Evolutionary conservation across 2,329 filamentous ascomycete species (phyloP).

Genomic region (Cucurbitaria berberidis): DNA sequence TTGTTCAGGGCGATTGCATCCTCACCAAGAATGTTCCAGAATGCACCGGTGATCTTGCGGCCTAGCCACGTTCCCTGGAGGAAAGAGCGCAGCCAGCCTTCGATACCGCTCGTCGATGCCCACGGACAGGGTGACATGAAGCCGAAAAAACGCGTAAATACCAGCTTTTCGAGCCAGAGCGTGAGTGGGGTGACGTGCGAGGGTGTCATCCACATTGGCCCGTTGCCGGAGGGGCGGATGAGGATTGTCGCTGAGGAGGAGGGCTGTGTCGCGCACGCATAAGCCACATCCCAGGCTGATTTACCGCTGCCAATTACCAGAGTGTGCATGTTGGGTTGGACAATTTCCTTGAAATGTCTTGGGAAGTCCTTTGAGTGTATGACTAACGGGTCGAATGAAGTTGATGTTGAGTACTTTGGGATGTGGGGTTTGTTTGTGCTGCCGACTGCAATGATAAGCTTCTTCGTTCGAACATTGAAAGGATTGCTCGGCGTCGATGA

Average conservation of each 20-base stretch:
- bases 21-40: slow-evolving; percentile 63
- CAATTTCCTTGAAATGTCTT: slow-evolving; percentile 44
- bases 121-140: slow-evolving; percentile 80
- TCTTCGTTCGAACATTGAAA: slow-evolving; percentile 46
- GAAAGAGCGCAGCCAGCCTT: slow-evolving; percentile 58
- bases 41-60: slow-evolving; percentile 60
- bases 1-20: slow-evolving; percentile 59
- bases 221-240: slow-evolving; percentile 64
- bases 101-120: slow-evolving; percentile 68
- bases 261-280: slow-evolving; percentile 57
- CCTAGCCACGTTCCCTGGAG: slow-evolving; percentile 65
- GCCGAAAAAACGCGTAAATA: slow-evolving; percentile 70
- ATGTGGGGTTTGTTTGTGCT: slow-evolving; percentile 64
- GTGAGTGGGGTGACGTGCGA: slow-evolving; percentile 71
- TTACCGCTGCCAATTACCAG: slow-evolving; percentile 68
- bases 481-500: slow-evolving; percentile 27
- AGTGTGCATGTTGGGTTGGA: slow-evolving; percentile 41
- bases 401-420: slow-evolving; percentile 58
- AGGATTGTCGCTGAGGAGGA: slow-evolving; percentile 61
- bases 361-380: slow-evolving; percentile 65
- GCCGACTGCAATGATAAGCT: slow-evolving; percentile 68
- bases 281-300: slow-evolving; percentile 68
- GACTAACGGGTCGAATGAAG: slow-evolving; percentile 59
- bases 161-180: slow-evolving; percentile 70
- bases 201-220: slow-evolving; percentile 66